phyloP scores from a whole-genome alignment of 768 basidiomycete species.

The Russula brevipes region DNA sequence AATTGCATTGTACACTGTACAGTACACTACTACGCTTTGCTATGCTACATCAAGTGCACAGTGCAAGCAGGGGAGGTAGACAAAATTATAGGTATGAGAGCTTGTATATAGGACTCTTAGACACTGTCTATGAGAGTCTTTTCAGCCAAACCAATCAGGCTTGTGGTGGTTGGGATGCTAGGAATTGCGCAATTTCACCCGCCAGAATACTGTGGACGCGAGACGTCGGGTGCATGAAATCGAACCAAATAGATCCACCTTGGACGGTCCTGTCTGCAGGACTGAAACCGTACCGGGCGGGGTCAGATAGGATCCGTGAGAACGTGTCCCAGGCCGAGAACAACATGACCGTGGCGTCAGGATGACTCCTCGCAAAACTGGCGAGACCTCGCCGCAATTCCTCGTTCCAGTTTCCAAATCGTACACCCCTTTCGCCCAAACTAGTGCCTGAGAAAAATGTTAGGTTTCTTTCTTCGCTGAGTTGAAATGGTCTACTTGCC shows the following conservation, averaged over 20 bases:
- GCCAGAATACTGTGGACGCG: slow-evolving; percentile 20
- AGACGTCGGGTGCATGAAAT: slow-evolving; percentile 23
- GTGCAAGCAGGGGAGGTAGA: neutral
- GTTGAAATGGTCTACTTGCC: slow-evolving; percentile 19
- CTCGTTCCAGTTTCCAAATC: slow-evolving; percentile 20
- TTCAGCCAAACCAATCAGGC: neutral
- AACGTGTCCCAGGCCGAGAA: slow-evolving; percentile 28
- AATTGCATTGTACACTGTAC: too few relatives aligned
- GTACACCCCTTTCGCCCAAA: slow-evolving; percentile 13
- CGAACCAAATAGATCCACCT: slow-evolving; percentile 23
- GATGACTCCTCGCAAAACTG: slow-evolving; percentile 25
- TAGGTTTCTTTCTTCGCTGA: neutral
- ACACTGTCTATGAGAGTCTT: neutral
- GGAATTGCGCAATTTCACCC: slow-evolving; percentile 15
- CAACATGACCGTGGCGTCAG: slow-evolving; percentile 28
- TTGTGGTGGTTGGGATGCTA: slow-evolving; percentile 11
- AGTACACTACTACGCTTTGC: neutral
- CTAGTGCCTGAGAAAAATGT: neutral
- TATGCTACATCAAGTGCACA: neutral
- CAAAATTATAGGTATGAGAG: neutral
- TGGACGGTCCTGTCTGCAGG: slow-evolving; percentile 5
- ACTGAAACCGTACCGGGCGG: slow-evolving; percentile 22
- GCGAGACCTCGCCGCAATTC: slow-evolving; percentile 16
- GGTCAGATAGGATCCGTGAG: slow-evolving; percentile 28
- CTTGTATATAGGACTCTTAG: neutral